Evolutionary conservation across 2,329 filamentous ascomycete species (phyloP).

Genomic region (Bertia moriformis): DNA sequence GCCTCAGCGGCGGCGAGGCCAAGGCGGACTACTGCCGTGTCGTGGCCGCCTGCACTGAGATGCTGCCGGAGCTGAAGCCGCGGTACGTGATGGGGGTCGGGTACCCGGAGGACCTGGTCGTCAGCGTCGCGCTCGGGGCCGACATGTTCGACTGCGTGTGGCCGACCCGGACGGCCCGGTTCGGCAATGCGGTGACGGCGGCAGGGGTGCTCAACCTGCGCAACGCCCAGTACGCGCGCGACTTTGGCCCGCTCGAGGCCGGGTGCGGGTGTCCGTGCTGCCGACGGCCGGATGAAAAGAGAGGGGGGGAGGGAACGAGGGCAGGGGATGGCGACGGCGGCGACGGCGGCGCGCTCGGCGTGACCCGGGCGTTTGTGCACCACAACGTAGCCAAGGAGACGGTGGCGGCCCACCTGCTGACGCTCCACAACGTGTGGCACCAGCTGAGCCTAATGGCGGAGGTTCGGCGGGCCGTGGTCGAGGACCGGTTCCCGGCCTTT

Average conservation of each 20-base stretch:
- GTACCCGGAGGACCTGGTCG: slow-evolving; percentile 88
- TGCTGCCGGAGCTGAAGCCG: slow-evolving; percentile 84
- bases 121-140: slow-evolving; percentile 82
- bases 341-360: slow-evolving; percentile 61
- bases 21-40: slow-evolving; percentile 87
- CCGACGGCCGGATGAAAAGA: slow-evolving; percentile 35
- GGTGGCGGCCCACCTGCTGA: slow-evolving; percentile 69
- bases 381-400: slow-evolving; percentile 92
- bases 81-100: slow-evolving; percentile 98
- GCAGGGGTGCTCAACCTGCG: slow-evolving; percentile 73
- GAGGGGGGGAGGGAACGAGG: too few relatives aligned
- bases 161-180: slow-evolving; percentile 89
- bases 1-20: slow-evolving; percentile 84
- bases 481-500: slow-evolving; percentile 67
- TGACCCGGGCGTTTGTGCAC: slow-evolving; percentile 80
- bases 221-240: slow-evolving; percentile 58
- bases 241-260: slow-evolving; percentile 73
- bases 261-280: slow-evolving; percentile 74
- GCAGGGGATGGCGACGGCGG: too few relatives aligned
- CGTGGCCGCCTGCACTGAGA: slow-evolving; percentile 68
- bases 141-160: slow-evolving; percentile 99
- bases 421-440: slow-evolving; percentile 92
- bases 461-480: slow-evolving; percentile 63
- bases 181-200: slow-evolving; percentile 83
- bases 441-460: slow-evolving; percentile 70